Base-by-base conservation (phyloP, 345 rosid genomes). In the Dipteronia dyeriana region DNA sequence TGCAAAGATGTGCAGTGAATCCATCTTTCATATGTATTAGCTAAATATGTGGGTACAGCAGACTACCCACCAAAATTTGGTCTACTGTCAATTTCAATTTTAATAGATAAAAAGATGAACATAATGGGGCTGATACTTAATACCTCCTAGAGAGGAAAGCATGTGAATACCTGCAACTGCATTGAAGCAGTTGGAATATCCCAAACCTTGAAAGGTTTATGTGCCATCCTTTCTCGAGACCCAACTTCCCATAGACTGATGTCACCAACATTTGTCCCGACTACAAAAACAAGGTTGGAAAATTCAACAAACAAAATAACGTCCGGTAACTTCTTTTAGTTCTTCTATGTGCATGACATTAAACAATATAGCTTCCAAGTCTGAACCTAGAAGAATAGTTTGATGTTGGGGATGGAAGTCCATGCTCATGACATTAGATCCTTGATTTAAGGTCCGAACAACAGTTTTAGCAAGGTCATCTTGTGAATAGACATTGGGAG, bases 331-430 rank as follows among this genome's bases (percentile, higher is more conserved):
- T 25, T 29, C 25, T 63, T 17, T 2, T 7, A 19, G 38, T 39
- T 19, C n/a, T 43, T 43, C 20, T 45, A 39, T 16, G 64, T 17
- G 20, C 39, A 53, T 45, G 51, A 53, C 14, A 56, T 38, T 60
- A 61, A 19, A 49, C 25, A 73, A 53, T 8, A 29, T 19, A 31
- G 61, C 10, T n/a, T 60, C 43, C 47, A 76, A 53, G 41, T 38
- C 61, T 69, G 39, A 60, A 87, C 90, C 90, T 71, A 87, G 76
- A 71, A 87, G 80, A 57, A 83, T 75, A 45, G 78, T 85, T 74
- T 83, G 90, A 23, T 85, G 88, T 75, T 68, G 77, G n/a, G 90
- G 90, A 83, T 87, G 86, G 75, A 85, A 87, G 60, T 87, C 90
- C 88, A 87, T 85, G 83, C 90, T 83, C 84, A 76, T 87, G 75